phyloP scores from a whole-genome alignment of 2,329 filamentous ascomycete species.

The Alternaria triticina region DNA sequence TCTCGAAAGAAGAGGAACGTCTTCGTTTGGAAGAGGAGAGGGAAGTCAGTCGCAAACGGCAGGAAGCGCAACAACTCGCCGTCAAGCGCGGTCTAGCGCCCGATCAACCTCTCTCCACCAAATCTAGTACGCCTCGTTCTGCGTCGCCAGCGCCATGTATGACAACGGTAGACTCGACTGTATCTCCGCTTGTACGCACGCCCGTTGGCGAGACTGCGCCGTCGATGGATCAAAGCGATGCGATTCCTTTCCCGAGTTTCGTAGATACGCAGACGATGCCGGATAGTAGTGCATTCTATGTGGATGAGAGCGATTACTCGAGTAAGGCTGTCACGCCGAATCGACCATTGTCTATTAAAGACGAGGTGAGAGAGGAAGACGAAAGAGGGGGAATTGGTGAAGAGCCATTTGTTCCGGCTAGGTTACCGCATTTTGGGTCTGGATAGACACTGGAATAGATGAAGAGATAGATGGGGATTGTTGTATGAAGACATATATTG shows the following conservation, averaged over 20 bases:
- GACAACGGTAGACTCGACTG: slow-evolving; percentile 12
- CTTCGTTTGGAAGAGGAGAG: slow-evolving; percentile 62
- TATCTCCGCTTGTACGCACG: slow-evolving; percentile 24
- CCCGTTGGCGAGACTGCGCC: slow-evolving; percentile 22
- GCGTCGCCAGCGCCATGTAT: slow-evolving; percentile 21
- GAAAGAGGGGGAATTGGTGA: slow-evolving; percentile 13
- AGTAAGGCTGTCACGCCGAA: slow-evolving; percentile 37
- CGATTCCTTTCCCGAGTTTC: slow-evolving; percentile 29
- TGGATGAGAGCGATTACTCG: slow-evolving; percentile 37
- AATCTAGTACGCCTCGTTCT: slow-evolving; percentile 13
- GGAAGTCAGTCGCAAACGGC: slow-evolving; percentile 59
- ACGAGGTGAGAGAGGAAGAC: slow-evolving; percentile 18
- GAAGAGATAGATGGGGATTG: not conserved
- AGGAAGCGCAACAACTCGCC: slow-evolving; percentile 63
- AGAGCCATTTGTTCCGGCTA: slow-evolving; percentile 41
- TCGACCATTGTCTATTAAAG: slow-evolving; percentile 29
- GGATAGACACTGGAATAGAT: not conserved
- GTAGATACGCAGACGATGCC: slow-evolving; percentile 38
- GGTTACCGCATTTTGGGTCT: slow-evolving; percentile 41
- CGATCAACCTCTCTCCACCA: slow-evolving; percentile 17
- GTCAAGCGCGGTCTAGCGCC: slow-evolving; percentile 58
- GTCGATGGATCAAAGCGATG: not conserved
- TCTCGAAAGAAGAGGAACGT: slow-evolving; percentile 64
- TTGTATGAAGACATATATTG: not conserved
- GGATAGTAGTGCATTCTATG: slow-evolving; percentile 38